Evolutionary conservation across 371 early-diverging fungal species (phyloP), one percentile per base, ranked within the genome.

Genomic region (Batrachochytrium dendrobatidis): DNA sequence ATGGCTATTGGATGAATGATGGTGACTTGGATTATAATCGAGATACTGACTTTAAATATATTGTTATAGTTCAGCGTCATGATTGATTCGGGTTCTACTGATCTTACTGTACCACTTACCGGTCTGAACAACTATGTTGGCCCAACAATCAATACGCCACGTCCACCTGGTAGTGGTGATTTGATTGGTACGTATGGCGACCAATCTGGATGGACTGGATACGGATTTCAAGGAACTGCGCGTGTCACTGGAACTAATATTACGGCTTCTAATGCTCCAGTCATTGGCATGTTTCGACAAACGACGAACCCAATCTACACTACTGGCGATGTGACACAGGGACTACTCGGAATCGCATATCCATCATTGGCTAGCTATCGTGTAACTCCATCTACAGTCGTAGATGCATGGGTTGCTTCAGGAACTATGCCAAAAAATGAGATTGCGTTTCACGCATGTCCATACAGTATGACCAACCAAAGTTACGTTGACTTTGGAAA

Each of bases 381-480:
- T 8, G n/a, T 18, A 6, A 12, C 8, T 8, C 8, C 6, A 29
- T 8, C 6, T 12, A 8, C 49, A 22, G 49, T 48, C 25, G 25
- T 48, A 6, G 49, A 18, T 18, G 49, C 49, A 8, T 48, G 49
- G 49, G 22, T 25, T 18, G 6, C n/a, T 12, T 48, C 49, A 6
- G 49, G 49, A 18, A 18, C 49, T 12, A 48, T 48, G 49, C 8
- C 8, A 7, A 8, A 24, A 12, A 18, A 48, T 29, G 12, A 48
- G 49, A 24, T 48, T 48, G 49, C 49, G 24, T 48, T 48, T 29
- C 49, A 48, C 29, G 49, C 25, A 8, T 48, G 49, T 48, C 49
- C 49, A 8, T 48, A 48, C 29, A 24, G 12, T 7, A 12, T 25
- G 12, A 29, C n/a, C 8, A 18, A 48, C 6, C 8, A 48, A 6